Base-by-base conservation (phyloP, 805 yeast species). In the Debaryomyces maramus region DNA sequence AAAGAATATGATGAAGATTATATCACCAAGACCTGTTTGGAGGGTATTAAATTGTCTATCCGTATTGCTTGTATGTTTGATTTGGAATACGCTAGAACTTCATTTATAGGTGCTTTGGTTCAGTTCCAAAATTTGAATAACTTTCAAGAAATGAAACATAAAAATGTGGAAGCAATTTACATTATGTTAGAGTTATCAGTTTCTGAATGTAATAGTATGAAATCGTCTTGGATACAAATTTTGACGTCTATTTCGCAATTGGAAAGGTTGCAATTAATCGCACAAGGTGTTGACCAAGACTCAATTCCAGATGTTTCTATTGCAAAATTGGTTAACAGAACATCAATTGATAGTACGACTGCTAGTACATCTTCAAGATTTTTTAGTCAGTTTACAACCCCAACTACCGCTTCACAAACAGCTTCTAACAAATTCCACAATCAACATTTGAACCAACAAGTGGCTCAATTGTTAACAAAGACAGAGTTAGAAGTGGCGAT, bases 41-140 rank as follows among this genome's bases (percentile, higher is more conserved):
- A 88, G 48, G 99, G 99, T 16, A 78, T 93, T 49, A 83, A 83
- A 52, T 66, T 88, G 24, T 82, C 97, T 1, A 81, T 89, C 37
- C 81, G 84, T 35, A 85, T 95, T 40, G 78, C 98, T 1, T 81
- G 96, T 45, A 75, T 84, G 58, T 90, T 88, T 59, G 91, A 83
- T 34, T 67, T 89, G 36, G 89, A 83, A 39, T 81, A 87, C 52
- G 95, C 97, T 0, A 79, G 93, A 56, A 80, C 85, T 9, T 87
- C 98, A 1, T 93, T 91, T 59, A 80, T 95, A 44, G 85, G 95
- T 40, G 95, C 97, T 0, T 72, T 93, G 50, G 83, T 88, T 23
- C 96, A 90, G 60, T 90, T 88, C 55, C 81, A 91, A 39, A 85
- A 86, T 51, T 67, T 91, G 45, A 81, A 82, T 58, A 88, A 88